Percentiles rank a stretch among this genome's conserved stretches.
Conservation (phyloP, 208 protist species). For the Leishmania braziliensis region DNA sequence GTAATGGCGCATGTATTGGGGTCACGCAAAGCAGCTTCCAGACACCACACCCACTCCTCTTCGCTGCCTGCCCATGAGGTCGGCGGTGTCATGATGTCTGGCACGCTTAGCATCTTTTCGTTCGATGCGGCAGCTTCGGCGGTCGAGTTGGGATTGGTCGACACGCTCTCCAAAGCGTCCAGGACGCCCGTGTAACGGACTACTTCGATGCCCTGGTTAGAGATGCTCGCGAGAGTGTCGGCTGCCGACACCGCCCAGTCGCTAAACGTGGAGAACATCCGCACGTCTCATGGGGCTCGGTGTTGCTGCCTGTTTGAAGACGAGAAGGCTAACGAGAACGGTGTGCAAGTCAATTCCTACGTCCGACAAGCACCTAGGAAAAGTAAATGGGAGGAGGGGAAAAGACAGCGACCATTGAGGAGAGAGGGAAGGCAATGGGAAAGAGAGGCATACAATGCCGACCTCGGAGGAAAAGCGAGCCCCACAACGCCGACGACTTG, state of each 20-base stretch:
- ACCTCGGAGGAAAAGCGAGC: neutral
- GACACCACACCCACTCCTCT: conserved; percentile 51
- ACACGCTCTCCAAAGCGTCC: conserved; percentile 37
- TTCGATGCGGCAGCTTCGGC: neutral
- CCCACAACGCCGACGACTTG: neutral
- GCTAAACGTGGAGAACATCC: conserved; percentile 51
- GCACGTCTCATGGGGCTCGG: neutral
- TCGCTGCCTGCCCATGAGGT: conserved; percentile 32
- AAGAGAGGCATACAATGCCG: neutral
- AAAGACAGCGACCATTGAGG: neutral
- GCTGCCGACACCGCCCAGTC: conserved; percentile 38
- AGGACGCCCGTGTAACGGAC: conserved; percentile 41
- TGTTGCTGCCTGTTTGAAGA: neutral
- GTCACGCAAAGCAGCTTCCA: conserved; percentile 39
- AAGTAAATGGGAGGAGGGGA: neutral
- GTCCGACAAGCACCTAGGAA: neutral
- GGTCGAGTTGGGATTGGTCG: neutral
- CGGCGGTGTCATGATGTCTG: conserved; percentile 30
- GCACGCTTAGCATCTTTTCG: conserved; percentile 5
- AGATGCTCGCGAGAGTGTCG: conserved; percentile 42
- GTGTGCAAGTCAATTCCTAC: neutral
- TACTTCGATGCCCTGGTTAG: conserved; percentile 42
- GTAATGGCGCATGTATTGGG: conserved; percentile 45
- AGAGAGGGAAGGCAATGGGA: neutral
- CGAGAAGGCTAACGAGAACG: neutral